These are phyloP conservation scores for Brassica hybrid DNA, from an alignment of 441 rosid genomes.

Conservation along the genomic window DNA sequence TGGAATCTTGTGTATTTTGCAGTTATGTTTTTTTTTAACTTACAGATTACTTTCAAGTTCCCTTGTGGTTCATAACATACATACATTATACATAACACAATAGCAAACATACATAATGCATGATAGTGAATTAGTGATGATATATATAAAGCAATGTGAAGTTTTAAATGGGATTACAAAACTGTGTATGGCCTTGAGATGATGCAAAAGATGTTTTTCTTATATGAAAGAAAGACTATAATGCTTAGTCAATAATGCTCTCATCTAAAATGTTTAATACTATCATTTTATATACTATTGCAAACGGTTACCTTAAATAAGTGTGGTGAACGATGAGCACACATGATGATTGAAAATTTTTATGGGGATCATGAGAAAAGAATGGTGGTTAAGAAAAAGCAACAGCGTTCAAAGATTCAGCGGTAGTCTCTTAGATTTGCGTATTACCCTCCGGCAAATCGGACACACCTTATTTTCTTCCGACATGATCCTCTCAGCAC, in stretches of 20 bases:
- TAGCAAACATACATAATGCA: background rate
- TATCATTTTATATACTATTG: background rate
- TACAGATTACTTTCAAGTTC: no score
- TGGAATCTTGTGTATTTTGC: no score
- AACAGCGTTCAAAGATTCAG: slow-evolving; percentile 19
- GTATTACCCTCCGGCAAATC: slow-evolving; percentile 44
- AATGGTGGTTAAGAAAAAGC: slow-evolving; percentile 16
- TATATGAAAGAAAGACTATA: background rate
- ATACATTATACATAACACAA: no score
- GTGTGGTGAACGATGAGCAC: background rate
- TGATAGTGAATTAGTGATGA: background rate
- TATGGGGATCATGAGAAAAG: slow-evolving; percentile 15
- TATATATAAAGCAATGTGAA: background rate
- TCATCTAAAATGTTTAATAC: background rate
- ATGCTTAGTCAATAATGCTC: background rate
- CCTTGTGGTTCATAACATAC: no score
- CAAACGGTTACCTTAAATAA: background rate
- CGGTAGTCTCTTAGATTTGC: slow-evolving; percentile 33
- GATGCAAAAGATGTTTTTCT: background rate
- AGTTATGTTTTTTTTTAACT: no score
- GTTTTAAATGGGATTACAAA: no score
- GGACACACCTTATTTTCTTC: slow-evolving; percentile 42
- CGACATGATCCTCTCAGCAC: slow-evolving; percentile 39
- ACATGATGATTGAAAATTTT: slow-evolving; percentile 2
- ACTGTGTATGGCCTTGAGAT: background rate